Conservation (phyloP, 106 monocot species). For the Alisma plantagoaquatica region DNA sequence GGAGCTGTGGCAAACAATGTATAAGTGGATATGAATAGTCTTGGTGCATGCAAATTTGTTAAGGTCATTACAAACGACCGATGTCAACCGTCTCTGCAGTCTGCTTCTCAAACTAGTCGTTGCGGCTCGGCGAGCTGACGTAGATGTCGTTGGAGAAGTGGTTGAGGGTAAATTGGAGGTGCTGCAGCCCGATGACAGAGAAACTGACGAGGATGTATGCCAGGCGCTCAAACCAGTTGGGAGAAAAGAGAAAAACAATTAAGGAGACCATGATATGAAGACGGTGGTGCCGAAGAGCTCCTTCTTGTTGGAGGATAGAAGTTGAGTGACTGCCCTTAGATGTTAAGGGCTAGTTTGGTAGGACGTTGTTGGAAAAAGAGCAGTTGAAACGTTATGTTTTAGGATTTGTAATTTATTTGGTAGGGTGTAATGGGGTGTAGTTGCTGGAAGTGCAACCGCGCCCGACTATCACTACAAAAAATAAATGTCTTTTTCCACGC, state of each 20-base stretch:
- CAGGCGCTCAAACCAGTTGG: slow-evolving; percentile 37
- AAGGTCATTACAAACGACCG: slow-evolving; percentile 40
- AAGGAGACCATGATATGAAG: slow-evolving; percentile 69
- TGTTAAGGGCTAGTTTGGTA: no score
- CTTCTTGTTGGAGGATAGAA: slow-evolving; percentile 21
- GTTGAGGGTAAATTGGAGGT: slow-evolving; percentile 58
- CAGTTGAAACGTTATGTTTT: no score
- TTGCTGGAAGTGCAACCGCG: no score
- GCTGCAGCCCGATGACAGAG: slow-evolving; percentile 36
- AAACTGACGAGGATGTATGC: slow-evolving; percentile 46
- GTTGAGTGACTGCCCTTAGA: slow-evolving; percentile 38
- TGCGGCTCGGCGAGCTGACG: slow-evolving; percentile 31
- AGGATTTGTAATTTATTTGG: no score
- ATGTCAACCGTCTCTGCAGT: slow-evolving; percentile 49
- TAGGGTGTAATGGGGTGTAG: no score
- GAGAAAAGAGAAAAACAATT: slow-evolving; percentile 43
- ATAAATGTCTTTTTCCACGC: no score
- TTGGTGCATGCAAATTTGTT: no score
- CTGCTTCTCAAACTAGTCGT: slow-evolving; percentile 75
- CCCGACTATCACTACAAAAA: no score
- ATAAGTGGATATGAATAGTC: no score
- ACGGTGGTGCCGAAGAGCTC: slow-evolving; percentile 32
- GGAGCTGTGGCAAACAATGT: no score
- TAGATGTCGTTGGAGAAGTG: slow-evolving; percentile 45
- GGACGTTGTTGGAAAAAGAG: no score